Conservation (phyloP, 208 protist species). For the Wallacemonas sp. region DNA sequence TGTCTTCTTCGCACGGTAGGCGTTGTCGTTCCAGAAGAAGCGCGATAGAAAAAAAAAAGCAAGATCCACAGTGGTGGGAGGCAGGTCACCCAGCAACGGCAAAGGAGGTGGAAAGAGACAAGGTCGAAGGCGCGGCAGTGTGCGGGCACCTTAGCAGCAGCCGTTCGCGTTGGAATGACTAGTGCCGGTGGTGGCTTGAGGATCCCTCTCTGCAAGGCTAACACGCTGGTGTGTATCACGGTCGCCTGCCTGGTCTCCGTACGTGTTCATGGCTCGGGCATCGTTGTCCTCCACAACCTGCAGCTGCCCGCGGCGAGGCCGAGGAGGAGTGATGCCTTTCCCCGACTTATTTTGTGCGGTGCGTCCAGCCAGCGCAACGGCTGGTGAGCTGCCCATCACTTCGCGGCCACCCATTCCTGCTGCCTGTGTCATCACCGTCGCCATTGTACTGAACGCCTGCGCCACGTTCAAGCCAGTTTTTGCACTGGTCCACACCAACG, state of each 20-base stretch:
- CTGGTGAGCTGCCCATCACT: background rate
- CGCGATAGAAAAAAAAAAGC: background rate
- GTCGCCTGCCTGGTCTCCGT: background rate
- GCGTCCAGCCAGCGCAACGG: background rate
- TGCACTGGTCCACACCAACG: constrained; percentile 67
- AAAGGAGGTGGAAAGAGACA: background rate
- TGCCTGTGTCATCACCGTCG: constrained; percentile 30
- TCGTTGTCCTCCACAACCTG: constrained; percentile 30
- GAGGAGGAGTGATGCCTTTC: constrained; percentile 14
- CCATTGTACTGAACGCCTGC: constrained; percentile 68
- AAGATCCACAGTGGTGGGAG: no score
- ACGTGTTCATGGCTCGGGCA: background rate
- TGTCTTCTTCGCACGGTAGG: no score
- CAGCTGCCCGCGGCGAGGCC: constrained; percentile 28
- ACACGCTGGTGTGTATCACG: background rate
- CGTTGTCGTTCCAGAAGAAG: no score
- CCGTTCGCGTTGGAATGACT: no score
- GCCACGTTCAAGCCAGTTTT: constrained; percentile 64
- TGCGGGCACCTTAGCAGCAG: background rate
- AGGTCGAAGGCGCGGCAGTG: constrained; percentile 14
- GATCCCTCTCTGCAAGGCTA: background rate
- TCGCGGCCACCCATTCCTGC: background rate
- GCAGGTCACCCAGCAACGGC: no score
- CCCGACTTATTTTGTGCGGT: background rate
- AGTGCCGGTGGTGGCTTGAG: no score